Evolutionary conservation across 495 filamentous ascomycete species (phyloP).

Genomic region (Astrocystis sublimbata): DNA sequence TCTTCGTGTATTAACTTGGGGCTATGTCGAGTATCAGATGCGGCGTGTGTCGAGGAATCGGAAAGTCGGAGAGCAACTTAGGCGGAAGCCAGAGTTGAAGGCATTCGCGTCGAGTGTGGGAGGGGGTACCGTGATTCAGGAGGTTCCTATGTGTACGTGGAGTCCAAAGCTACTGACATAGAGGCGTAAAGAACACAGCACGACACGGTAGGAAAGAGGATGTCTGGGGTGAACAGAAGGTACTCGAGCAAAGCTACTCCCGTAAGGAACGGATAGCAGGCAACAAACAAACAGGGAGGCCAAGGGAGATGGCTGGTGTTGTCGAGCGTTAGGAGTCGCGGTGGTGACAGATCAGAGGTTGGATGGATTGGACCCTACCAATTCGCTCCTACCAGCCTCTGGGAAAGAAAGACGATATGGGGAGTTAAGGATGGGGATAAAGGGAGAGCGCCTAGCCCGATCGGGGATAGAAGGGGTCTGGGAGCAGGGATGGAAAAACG

Average conservation of each 20-base stretch:
- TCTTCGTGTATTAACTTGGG: conserved; percentile 16
- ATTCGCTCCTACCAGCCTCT: conserved; percentile 25
- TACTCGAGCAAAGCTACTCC: conserved; percentile 1
- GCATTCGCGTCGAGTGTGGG: conserved; percentile 31
- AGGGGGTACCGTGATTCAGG: conserved; percentile 9
- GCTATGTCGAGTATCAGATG: conserved; percentile 18
- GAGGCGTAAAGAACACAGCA: conserved; percentile 10
- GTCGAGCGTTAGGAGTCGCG: conserved; percentile 14
- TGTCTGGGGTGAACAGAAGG: conserved; percentile 23
- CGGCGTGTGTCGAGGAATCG: conserved; percentile 25
- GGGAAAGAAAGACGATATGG: conserved; percentile 23
- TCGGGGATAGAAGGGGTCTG: conserved; percentile 19
- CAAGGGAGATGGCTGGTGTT: conserved; percentile 19
- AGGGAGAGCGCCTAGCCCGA: conserved; percentile 30
- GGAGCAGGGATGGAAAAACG: conserved; percentile 15
- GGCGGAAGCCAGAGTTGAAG: conserved; percentile 27
- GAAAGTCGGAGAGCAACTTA: conserved; percentile 21
- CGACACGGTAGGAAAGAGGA: conserved; percentile 16
- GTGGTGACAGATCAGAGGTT: conserved; percentile 21
- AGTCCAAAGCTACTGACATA: conserved; percentile 18
- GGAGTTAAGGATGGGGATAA: conserved; percentile 30
- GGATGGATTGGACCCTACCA: conserved; percentile 24
- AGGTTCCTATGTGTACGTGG: conserved; percentile 20
- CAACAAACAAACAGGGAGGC: conserved; percentile 18
- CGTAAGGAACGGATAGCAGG: conserved; percentile 1